Percentiles rank a stretch among this genome's conserved stretches.
phyloP scores from a whole-genome alignment of 352 stramenopile genomes.

The Phytopythium mirpurense region DNA sequence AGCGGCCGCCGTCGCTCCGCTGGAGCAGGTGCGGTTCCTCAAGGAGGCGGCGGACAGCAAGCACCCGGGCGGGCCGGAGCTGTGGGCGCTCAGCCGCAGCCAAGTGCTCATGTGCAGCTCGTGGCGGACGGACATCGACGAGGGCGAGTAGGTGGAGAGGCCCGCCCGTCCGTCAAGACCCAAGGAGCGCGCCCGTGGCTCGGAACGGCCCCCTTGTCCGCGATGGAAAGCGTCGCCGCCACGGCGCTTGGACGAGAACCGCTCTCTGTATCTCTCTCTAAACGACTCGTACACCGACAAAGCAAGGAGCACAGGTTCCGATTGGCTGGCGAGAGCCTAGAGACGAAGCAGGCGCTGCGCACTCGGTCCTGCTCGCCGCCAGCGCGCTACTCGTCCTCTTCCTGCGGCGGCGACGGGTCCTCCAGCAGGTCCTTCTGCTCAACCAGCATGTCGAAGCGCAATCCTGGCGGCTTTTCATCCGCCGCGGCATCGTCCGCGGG shows the following conservation, averaged over 20 bases:
- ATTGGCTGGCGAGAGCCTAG: not conserved
- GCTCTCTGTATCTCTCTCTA: too few species aligned
- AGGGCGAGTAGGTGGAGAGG: not conserved
- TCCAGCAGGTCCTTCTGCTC: constrained; percentile 78
- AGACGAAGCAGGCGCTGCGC: not conserved
- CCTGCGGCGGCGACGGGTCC: constrained; percentile 61
- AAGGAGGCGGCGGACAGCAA: constrained; percentile 3
- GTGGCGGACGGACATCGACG: constrained; percentile 3
- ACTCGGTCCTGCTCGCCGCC: not conserved
- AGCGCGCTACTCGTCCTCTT: constrained; percentile 26
- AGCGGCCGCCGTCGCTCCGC: not conserved
- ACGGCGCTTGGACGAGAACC: too few species aligned
- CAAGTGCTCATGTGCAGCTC: constrained; percentile 29
- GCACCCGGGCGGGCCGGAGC: constrained; percentile 17
- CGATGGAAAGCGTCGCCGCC: too few species aligned
- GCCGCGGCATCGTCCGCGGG: constrained; percentile 21
- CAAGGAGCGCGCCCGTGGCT: too few species aligned
- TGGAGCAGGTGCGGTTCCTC: constrained; percentile 38
- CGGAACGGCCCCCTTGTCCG: too few species aligned
- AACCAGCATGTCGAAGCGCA: constrained; percentile 50
- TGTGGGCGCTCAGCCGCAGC: constrained; percentile 36
- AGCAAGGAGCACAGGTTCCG: not conserved
- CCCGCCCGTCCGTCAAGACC: too few species aligned
- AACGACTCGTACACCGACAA: too few species aligned
- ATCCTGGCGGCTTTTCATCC: constrained; percentile 11